phyloP scores from a whole-genome alignment of 2,329 filamentous ascomycete genomes.

The Talaromyces sp. region DNA sequence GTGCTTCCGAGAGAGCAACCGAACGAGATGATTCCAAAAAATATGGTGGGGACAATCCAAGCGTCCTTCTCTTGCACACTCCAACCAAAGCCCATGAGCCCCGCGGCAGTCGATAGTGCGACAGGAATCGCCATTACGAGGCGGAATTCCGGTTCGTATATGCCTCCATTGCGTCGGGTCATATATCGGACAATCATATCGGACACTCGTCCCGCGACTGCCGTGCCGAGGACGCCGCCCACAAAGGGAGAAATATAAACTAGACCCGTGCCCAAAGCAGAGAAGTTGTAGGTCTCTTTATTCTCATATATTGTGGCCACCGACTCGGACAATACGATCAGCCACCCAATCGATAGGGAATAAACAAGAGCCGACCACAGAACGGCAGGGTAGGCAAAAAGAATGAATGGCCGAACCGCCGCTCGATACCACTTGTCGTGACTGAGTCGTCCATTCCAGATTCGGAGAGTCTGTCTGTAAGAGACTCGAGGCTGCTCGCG shows the following conservation, averaged over 20 bases:
- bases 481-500: slow-evolving; percentile 64
- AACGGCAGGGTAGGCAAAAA: slow-evolving; percentile 83
- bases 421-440: slow-evolving; percentile 77
- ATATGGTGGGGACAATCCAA: slow-evolving; percentile 90
- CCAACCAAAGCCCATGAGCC: slow-evolving; percentile 97
- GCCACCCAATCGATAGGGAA: slow-evolving; percentile 84
- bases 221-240: slow-evolving; percentile 84
- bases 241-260: slow-evolving; percentile 89
- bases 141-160: slow-evolving; percentile 93
- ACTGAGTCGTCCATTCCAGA: slow-evolving; percentile 74
- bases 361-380: slow-evolving; percentile 86
- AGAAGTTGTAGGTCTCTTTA: slow-evolving; percentile 71
- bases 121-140: slow-evolving; percentile 84
- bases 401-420: slow-evolving; percentile 73
- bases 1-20: slow-evolving; percentile 87
- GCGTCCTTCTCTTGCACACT: slow-evolving; percentile 67
- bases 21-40: slow-evolving; percentile 89
- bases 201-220: slow-evolving; percentile 80
- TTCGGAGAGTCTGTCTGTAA: slow-evolving; percentile 68
- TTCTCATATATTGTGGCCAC: slow-evolving; percentile 75
- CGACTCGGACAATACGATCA: slow-evolving; percentile 89
- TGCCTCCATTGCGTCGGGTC: slow-evolving; percentile 79
- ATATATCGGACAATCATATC: slow-evolving; percentile 80
- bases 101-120: slow-evolving; percentile 70
- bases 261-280: slow-evolving; percentile 72